Conservation (phyloP, 2,329 filamentous ascomycete species). For the Cercospora janseana region DNA sequence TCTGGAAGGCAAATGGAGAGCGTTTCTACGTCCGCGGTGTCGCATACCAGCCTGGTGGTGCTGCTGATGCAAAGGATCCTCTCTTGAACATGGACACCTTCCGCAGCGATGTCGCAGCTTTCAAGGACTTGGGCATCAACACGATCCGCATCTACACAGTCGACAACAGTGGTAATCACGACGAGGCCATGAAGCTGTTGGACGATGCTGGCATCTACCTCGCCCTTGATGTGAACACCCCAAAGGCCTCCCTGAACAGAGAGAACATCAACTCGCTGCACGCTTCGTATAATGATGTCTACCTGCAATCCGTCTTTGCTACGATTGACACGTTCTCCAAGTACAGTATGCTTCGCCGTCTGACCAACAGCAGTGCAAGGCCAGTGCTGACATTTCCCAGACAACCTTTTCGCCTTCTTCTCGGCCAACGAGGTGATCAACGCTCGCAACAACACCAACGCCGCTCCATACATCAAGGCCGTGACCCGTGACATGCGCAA, state of each 20-base stretch:
- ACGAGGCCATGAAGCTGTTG: conserved; percentile 77
- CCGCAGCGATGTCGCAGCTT: conserved; percentile 73
- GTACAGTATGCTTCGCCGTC: conserved; percentile 57
- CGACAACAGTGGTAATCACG: conserved; percentile 78
- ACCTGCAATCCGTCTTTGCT: conserved; percentile 81
- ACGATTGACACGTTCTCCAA: conserved; percentile 80
- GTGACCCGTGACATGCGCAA: conserved; percentile 77
- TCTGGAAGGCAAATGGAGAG: conserved; percentile 59
- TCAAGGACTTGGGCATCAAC: conserved; percentile 83
- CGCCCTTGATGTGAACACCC: conserved; percentile 85
- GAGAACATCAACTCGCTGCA: conserved; percentile 54
- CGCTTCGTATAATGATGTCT: conserved; percentile 79
- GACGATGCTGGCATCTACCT: conserved; percentile 87
- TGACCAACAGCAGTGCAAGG: conserved; percentile 28
- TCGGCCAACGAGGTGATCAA: conserved; percentile 75
- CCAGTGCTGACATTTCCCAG: conserved; percentile 25
- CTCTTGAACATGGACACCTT: conserved; percentile 69
- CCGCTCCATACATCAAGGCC: conserved; percentile 68
- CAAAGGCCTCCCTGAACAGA: conserved; percentile 83
- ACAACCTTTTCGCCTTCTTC: conserved; percentile 84
- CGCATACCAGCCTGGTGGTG: conserved; percentile 57
- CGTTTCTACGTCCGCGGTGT: conserved; percentile 62
- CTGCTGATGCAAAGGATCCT: conserved; percentile 66
- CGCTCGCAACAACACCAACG: conserved; percentile 58
- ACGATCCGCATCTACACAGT: conserved; percentile 90